Evolutionary conservation across 106 monocot genomes (phyloP), one percentile per base, ranked within the genome.

Genomic region (Acanthochlamys bracteata): DNA sequence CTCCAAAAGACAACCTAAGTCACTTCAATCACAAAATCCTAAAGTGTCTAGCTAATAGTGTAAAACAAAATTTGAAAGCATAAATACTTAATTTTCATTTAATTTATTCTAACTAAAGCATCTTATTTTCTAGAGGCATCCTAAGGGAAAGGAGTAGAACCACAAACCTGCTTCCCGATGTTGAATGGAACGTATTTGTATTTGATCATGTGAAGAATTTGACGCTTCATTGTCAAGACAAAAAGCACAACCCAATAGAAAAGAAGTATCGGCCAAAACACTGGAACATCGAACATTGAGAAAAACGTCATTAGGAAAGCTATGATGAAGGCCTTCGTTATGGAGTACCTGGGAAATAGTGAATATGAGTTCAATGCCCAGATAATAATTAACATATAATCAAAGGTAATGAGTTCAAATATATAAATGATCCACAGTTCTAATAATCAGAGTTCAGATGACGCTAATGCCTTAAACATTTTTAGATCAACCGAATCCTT

Each of bases 141-240:
- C 17, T 9, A 49, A 14, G 17, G 15, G 49, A 49, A 49, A 49
- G 10, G 9, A 2, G 10, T 49, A 49, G 33, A 49, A 14, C 17
- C 17, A 17, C 49, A 14, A 12, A 65, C 64, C 64, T 65, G 42
- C 64, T 65, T 65, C 64, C 64, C 64, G 23, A 65, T 47, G 49
- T 65, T 47, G 22, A 65, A 24, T 47, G 64, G 64, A 4, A 65
- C 46, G 47, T 65, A 65, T 24, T 65, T 65, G 23, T 65, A 65
- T 26, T 65, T 65, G 64, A 65, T 23, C 64, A 65, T 65, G 46
- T 65, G 64, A 6, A 65, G 46, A 47, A 65, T 65, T 51, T 65
- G 64, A n/a, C 64, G 64, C 49, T 65, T 65, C 64, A 65, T 65
- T 24, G 64, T 65, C 64, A 65, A 51, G 64, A 65, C 64, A 65